phyloP scores from a whole-genome alignment of 345 rosid species.

The Alliaria petiolata region DNA sequence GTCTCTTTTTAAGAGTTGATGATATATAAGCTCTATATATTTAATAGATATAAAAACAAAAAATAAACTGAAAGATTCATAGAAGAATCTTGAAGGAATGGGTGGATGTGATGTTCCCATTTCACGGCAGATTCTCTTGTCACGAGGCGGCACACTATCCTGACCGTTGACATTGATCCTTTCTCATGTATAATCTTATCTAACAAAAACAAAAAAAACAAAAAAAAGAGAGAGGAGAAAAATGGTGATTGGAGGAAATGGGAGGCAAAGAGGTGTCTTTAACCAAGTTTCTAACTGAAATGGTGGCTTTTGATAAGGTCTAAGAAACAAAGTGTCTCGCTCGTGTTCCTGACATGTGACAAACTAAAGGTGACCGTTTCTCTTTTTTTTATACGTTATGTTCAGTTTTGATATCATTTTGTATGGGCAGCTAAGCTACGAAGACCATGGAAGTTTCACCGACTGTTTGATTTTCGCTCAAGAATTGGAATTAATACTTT shows the following conservation, averaged over 20 bases:
- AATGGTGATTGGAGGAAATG: constrained; percentile 26
- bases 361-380: constrained; percentile 21
- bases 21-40: too few relatives aligned
- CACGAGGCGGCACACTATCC: constrained; percentile 11
- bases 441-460: constrained; percentile 7
- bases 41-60: background rate
- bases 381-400: background rate
- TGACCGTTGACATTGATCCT: constrained; percentile 10
- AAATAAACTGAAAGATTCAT: constrained; percentile 14
- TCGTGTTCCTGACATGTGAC: constrained; percentile 29
- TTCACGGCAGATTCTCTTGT: constrained; percentile 27
- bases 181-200: too few relatives aligned
- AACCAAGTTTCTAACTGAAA: background rate
- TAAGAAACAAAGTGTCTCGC: constrained; percentile 20
- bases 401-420: constrained; percentile 8
- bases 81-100: constrained; percentile 18
- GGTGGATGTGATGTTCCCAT: constrained; percentile 28
- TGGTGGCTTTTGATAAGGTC: constrained; percentile 27
- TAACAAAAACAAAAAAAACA: too few relatives aligned
- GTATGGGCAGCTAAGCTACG: constrained; percentile 15
- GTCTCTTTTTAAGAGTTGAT: background rate
- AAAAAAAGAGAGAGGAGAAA: background rate
- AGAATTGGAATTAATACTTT: background rate
- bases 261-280: constrained; percentile 27
- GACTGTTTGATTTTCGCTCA: background rate